Percentiles rank a stretch among this genome's conserved stretches.
phyloP scores from a whole-genome alignment of 331 rosid genomes.

The Acacia pycnantha region DNA sequence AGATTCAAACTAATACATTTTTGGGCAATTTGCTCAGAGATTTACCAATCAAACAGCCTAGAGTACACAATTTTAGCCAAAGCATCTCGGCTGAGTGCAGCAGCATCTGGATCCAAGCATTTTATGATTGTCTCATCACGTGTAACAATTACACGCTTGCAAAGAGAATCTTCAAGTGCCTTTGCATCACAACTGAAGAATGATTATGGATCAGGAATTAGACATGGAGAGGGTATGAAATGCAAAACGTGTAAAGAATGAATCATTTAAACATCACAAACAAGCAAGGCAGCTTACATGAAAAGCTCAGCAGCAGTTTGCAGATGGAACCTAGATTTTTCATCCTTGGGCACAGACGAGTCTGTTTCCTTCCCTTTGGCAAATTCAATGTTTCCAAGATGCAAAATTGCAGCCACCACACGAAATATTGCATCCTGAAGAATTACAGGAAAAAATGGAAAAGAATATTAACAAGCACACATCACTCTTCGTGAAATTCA shows the following conservation, averaged over 20 bases:
- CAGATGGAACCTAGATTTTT: slow-evolving; percentile 83
- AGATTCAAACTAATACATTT: slow-evolving; percentile 18
- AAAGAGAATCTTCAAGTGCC: slow-evolving; percentile 96
- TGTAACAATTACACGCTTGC: slow-evolving; percentile 96
- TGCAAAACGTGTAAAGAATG: slow-evolving; percentile 21
- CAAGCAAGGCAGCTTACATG: slow-evolving; percentile 52
- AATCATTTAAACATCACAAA: slow-evolving; percentile 24
- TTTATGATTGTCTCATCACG: slow-evolving; percentile 95
- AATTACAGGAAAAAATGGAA: slow-evolving; percentile 24
- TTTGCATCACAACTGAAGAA: slow-evolving; percentile 88
- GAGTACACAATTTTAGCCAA: slow-evolving; percentile 92
- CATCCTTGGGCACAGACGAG: slow-evolving; percentile 89
- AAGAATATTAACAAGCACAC: slow-evolving; percentile 17
- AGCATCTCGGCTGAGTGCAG: slow-evolving; percentile 94
- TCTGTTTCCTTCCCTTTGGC: slow-evolving; percentile 86
- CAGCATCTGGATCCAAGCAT: slow-evolving; percentile 92
- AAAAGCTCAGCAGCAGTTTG: slow-evolving; percentile 90
- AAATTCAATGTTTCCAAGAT: slow-evolving; percentile 96
- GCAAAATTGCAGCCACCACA: slow-evolving; percentile 97
- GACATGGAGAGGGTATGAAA: slow-evolving; percentile 31
- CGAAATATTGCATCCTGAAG: slow-evolving; percentile 93
- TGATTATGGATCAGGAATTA: slow-evolving; percentile 24
- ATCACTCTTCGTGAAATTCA: slow-evolving; percentile 14
- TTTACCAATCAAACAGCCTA: slow-evolving; percentile 96
- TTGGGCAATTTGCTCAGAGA: slow-evolving; percentile 22